Base-by-base conservation (phyloP, 495 filamentous ascomycete genomes). In the Extremus antarcticus region DNA sequence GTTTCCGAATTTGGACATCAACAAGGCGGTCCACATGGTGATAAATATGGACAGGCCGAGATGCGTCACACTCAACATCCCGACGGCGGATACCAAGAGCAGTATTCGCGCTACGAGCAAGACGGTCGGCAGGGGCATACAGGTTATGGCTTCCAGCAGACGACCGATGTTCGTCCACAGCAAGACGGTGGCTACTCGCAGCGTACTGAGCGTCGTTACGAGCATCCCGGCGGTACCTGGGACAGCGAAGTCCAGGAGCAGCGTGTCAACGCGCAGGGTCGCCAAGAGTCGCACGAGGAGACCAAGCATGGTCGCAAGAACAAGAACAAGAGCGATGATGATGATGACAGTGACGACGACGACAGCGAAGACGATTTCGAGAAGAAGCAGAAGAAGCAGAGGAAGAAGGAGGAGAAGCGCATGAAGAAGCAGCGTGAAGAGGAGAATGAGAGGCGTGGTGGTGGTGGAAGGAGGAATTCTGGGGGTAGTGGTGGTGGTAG, bases 1-100 rank as follows among this genome's bases (percentile, higher is more conserved):
- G 68, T 71, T 23, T 71, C 70, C 9, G 69, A 77, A 56, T 71
- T 73, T 47, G 75, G 71, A 48, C 72, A 70, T 20, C 48, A 55
- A 41, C 53, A 55, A 35, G 54, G 45, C 23, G 53, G 45, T 2
- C 25, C 54, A 19, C 70, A 65, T n/a, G 58, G 68, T 1, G 65
- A 67, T 15, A 53, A 61, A 17, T 76, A 78, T 54, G 75, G 71
- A 25, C 73, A 78, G 55, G 72, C 75, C 25, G 62, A 75, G 62
- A 69, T 71, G 55, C 68, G 63, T 11, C 61, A 74, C 57, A 76
- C 68, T 13, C 64, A 65, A 35, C 70, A 73, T 51, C 64, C 70
- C 25, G 64, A 64, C 25, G 76, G 76, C 41, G 73, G 69, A 43
- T 64, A 69, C 24, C 65, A 67, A 51, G 68, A 69, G 29, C 71